Evolutionary conservation across 768 basidiomycete genomes (phyloP), one percentile per base, ranked within the genome.

Genomic region (Nevesoporus exiguus): DNA sequence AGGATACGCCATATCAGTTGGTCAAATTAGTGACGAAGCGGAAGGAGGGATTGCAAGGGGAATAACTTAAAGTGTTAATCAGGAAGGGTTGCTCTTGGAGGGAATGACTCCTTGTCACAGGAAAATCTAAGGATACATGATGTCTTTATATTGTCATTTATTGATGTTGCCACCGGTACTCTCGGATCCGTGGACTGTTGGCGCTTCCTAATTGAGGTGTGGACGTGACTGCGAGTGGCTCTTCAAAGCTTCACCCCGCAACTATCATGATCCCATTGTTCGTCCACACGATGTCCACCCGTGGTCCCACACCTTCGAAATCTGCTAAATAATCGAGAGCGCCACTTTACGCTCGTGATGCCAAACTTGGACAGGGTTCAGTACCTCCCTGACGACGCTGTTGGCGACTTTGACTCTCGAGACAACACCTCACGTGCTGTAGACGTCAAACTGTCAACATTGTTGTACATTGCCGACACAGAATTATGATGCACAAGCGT

Each of bases 201-300:
- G 25, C 19, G 13, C 21, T 34, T 46, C 57, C 49, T 7, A n/a
- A 47, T 24, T 10, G 37, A 47, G 42, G 30, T 49, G 55, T 58
- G 57, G 61, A 54, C 47, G 29, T 34, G 41, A 55, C 46, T 47
- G 54, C 47, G 64, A 59, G 68, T 66, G 68, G 61, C 54, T 52
- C 59, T 49, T 54, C 45, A 50, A n/a, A n/a, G n/a, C n/a, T n/a
- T 19, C 25, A 13, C 46, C 47, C 51, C 33, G 17, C 24, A 34
- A 17, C 22, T 29, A 22, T 27, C 22, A 39, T n/a, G n/a, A n/a
- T 19, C 27, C 51, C 41, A 50, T 66, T 63, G 61, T 66, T 48
- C 42, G 8, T 44, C 47, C 60, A 57, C 60, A 57, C 46, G 49
- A 24, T 2, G 5, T 7, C 41, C 40, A 39, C 39, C 19, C 2